Evolutionary conservation across 2,329 filamentous ascomycete species (phyloP), one percentile per base, ranked within the genome.

Genomic region (Eurotiales sp.): DNA sequence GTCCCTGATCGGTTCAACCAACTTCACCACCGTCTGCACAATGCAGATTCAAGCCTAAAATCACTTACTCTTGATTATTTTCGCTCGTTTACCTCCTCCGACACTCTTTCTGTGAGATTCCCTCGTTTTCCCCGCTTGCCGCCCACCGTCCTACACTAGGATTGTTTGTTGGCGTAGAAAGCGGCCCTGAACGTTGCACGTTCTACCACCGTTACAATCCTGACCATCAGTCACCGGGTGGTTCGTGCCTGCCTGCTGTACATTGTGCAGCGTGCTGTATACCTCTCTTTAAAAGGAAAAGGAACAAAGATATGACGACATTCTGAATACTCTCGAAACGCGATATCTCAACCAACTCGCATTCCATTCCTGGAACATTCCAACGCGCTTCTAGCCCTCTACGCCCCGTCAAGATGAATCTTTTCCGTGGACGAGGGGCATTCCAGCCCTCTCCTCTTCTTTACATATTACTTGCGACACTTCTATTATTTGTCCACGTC

Each of bases 291-390:
- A 10, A 8, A 6, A 39, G 39, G 23, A 47, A 8, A 12, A n/a
- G n/a, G 11, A 17, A 21, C 17, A 21, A 22, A 37, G 39, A 43
- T 14, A 50, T 36, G 47, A 50, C 29, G 29, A 15, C 34, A 37
- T 34, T 43, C 14, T 50, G 29, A 25, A 19, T n/a, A 29, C 41
- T 29, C 15, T 11, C 29, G 22, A 17, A 21, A 50, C 47, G 29
- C 39, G 30, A 50, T 29, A 36, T 3, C 43, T 43, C 10, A 34
- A 50, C 27, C 36, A 34, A 47, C 29, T 32, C 11, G 30, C 46
- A 42, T 50, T 50, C 21, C 47, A 50, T 50, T 43, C 47, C 47
- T 34, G 47, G 47, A 50, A 50, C 29, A 36, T 50, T 43, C 47
- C n/a, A 21, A 15, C 46, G 40, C 19, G 22, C 29, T 50, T 43